Evolutionary conservation across 2,329 filamentous ascomycete genomes (phyloP).

Genomic region (Exophiala oligosperma): DNA sequence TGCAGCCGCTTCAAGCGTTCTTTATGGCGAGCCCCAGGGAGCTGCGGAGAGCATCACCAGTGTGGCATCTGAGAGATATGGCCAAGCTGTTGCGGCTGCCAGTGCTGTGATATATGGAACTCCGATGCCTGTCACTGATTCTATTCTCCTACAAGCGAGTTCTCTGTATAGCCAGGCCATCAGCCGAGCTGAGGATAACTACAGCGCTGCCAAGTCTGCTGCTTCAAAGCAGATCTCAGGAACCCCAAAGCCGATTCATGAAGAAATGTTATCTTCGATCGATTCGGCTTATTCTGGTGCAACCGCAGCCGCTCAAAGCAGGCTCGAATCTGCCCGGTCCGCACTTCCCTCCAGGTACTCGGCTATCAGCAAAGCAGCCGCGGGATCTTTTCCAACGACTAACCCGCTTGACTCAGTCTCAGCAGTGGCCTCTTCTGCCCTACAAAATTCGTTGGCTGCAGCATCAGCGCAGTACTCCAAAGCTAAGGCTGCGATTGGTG

Average conservation of each 20-base stretch:
- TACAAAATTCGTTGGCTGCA: slow-evolving; percentile 68
- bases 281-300: slow-evolving; percentile 68
- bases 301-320: slow-evolving; percentile 60
- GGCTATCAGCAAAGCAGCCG: slow-evolving; percentile 38
- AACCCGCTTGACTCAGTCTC: slow-evolving; percentile 58
- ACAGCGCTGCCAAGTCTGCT: slow-evolving; percentile 66
- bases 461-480: slow-evolving; percentile 71
- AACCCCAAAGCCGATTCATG: slow-evolving; percentile 67
- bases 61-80: slow-evolving; percentile 55
- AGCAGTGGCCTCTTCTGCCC: slow-evolving; percentile 67
- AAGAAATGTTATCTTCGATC: slow-evolving; percentile 68
- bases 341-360: slow-evolving; percentile 46
- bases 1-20: slow-evolving; percentile 55
- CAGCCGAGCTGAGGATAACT: slow-evolving; percentile 66
- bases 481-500: slow-evolving; percentile 65
- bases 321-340: slow-evolving; percentile 56
- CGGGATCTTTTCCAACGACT: slow-evolving; percentile 40
- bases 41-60: slow-evolving; percentile 48
- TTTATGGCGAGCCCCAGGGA: slow-evolving; percentile 53
- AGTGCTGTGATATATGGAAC: slow-evolving; percentile 58
- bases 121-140: slow-evolving; percentile 41
- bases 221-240: slow-evolving; percentile 68
- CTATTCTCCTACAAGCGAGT: slow-evolving; percentile 37
- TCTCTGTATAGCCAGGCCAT: slow-evolving; percentile 65
- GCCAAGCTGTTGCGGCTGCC: slow-evolving; percentile 59